phyloP scores from a whole-genome alignment of 805 yeast genomes.

The Kazachstania kunashirensis region DNA sequence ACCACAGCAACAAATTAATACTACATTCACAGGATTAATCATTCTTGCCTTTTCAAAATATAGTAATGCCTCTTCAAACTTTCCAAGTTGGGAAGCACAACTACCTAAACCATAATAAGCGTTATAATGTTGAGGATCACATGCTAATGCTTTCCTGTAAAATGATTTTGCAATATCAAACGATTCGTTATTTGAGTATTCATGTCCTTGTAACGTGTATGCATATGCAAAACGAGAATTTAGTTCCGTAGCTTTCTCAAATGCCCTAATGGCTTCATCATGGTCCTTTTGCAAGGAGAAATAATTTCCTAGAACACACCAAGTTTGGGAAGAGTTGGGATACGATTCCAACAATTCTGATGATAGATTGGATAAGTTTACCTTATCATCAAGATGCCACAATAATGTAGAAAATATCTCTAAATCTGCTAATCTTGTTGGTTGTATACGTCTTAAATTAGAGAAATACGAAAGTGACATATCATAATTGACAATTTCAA shows the following conservation, averaged over 20 bases:
- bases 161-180: constrained; percentile 80
- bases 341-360: constrained; percentile 67
- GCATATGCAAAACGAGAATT: constrained; percentile 75
- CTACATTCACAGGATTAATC: constrained; percentile 84
- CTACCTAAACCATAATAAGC: constrained; percentile 95
- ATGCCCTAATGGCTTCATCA: constrained; percentile 81
- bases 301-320: constrained; percentile 88
- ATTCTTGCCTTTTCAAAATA: constrained; percentile 81
- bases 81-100: constrained; percentile 82
- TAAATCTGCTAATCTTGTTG: constrained; percentile 79
- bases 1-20: constrained; percentile 86
- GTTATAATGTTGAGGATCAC: constrained; percentile 79
- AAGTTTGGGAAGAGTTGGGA: constrained; percentile 64
- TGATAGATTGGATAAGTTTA: constrained; percentile 69
- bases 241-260: constrained; percentile 63
- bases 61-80: constrained; percentile 69
- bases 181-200: constrained; percentile 76
- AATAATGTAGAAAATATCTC: constrained; percentile 81
- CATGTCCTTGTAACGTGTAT: constrained; percentile 90
- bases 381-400: constrained; percentile 85
- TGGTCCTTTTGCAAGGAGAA: constrained; percentile 77
- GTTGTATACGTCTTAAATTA: constrained; percentile 55
- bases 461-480: constrained; percentile 58
- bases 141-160: constrained; percentile 66
- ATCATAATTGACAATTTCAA: constrained; percentile 78